Conservation (phyloP, 495 filamentous ascomycete species). For the Filosporella fistucella region DNA sequence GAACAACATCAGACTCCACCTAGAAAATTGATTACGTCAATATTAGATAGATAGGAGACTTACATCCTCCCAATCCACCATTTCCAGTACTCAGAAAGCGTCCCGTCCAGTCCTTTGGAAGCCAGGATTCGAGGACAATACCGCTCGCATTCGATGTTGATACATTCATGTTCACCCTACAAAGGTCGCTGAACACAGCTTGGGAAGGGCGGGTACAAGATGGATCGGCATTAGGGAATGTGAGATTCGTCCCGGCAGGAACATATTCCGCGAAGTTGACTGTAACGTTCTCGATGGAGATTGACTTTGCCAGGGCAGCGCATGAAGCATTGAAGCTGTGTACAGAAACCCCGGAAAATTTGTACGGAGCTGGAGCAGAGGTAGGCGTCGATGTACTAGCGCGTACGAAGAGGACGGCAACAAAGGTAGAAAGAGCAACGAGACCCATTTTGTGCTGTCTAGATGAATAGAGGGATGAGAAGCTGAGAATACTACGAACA, state of each 20-base stretch:
- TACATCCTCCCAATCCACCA: conserved; percentile 17
- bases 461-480: no score
- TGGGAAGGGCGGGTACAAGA: conserved; percentile 36
- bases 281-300: conserved; percentile 8
- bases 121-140: conserved; percentile 56
- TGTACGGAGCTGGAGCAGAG: no score
- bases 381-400: no score
- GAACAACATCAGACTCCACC: background rate
- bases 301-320: background rate
- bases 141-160: conserved; percentile 30
- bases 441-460: no score
- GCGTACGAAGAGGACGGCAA: no score
- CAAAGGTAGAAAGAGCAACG: no score
- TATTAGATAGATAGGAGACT: no score
- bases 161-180: conserved; percentile 52
- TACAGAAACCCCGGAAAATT: no score
- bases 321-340: no score
- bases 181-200: conserved; percentile 42
- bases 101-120: conserved; percentile 35
- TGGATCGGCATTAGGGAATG: conserved; percentile 35
- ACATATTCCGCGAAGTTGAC: conserved; percentile 30
- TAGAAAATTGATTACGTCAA: no score
- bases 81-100: conserved; percentile 19
- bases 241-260: conserved; percentile 44
- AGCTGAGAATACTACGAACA: no score